Conservation (phyloP, 164 flowering plant genomes). For the Macadamia integrifolia region DNA sequence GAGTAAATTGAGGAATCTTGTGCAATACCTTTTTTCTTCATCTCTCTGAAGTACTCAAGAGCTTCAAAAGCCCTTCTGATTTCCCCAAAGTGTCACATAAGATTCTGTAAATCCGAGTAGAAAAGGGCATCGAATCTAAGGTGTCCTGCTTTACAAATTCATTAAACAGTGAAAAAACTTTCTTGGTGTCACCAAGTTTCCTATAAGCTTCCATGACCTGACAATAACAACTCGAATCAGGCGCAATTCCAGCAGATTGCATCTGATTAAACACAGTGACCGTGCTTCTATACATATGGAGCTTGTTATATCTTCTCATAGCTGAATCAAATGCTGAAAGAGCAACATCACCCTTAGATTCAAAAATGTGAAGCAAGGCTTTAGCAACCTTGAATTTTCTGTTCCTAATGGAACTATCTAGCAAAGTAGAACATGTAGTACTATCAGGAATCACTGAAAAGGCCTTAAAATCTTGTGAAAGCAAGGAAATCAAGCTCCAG, state of each 20-base stretch:
- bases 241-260: conserved; percentile 29
- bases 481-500: conserved; percentile 40
- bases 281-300: conserved; percentile 71
- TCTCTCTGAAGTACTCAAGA: conserved; percentile 44
- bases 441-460: conserved; percentile 46
- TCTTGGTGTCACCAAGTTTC: conserved; percentile 35
- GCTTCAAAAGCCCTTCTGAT: conserved; percentile 48
- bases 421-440: conserved; percentile 38
- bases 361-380: conserved; percentile 33
- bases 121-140: conserved; percentile 8
- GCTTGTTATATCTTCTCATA: conserved; percentile 60
- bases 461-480: conserved; percentile 41
- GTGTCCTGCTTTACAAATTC: conserved; percentile 31
- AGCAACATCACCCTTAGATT: conserved; percentile 26
- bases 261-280: conserved; percentile 34
- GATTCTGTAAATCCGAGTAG: conserved; percentile 31
- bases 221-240: conserved; percentile 39
- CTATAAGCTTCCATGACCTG: conserved; percentile 57
- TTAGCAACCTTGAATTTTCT: conserved; percentile 52
- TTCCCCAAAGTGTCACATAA: conserved; percentile 54
- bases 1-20: conserved; percentile 47
- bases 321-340: conserved; percentile 47
- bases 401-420: conserved; percentile 48
- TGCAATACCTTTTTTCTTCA: conserved; percentile 33
- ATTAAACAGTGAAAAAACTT: conserved; percentile 39